Percentiles rank a stretch among this genome's conserved stretches.
Conservation (phyloP, 805 yeast genomes). For the Tetrapisispora namnaoensis region DNA sequence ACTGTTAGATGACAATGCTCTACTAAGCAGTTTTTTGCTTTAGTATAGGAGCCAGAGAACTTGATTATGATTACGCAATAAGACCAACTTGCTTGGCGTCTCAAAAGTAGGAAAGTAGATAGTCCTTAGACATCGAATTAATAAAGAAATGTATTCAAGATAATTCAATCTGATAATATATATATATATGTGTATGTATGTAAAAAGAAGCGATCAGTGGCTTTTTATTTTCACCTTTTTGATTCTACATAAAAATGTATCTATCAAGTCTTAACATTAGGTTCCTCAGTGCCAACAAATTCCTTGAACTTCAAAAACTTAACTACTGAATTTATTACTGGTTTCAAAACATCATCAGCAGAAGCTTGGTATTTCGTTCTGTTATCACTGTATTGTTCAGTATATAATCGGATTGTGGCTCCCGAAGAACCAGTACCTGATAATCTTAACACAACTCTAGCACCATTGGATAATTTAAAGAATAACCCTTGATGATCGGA, state of each 20-base stretch:
- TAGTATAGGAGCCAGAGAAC: no score
- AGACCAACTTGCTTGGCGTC: no score
- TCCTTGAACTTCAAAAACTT: conserved; percentile 62
- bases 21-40: no score
- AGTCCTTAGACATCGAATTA: no score
- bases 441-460: conserved; percentile 79
- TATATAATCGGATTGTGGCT: conserved; percentile 88
- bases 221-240: background rate
- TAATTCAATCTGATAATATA: no score
- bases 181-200: no score
- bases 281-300: conserved; percentile 71
- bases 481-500: conserved; percentile 82
- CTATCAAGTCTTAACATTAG: conserved; percentile 71
- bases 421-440: conserved; percentile 98
- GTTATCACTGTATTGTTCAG: conserved; percentile 74
- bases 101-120: no score
- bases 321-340: conserved; percentile 55
- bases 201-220: no score
- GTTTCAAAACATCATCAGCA: conserved; percentile 61
- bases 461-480: conserved; percentile 71
- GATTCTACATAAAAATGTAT: background rate
- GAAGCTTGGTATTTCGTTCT: conserved; percentile 35
- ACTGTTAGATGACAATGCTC: no score
- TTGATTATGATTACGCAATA: no score
- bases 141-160: no score